Percentiles rank a stretch among this genome's conserved stretches.
Evolutionary conservation across 345 rosid genomes (phyloP).

Genomic region (Firmiana major): DNA sequence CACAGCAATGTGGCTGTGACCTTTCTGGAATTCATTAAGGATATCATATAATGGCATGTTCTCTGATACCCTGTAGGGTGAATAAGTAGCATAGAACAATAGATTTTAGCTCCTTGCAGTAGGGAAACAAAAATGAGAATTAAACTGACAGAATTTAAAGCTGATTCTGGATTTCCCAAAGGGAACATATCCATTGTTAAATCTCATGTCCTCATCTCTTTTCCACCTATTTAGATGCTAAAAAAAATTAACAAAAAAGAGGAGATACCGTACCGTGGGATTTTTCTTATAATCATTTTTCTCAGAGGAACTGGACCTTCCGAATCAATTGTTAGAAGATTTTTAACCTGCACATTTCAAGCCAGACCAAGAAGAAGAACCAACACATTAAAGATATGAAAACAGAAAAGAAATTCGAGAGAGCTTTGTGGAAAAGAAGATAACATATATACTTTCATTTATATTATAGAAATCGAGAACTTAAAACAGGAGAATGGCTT

Average conservation of each 20-base stretch:
- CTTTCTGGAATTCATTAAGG: conserved; percentile 92
- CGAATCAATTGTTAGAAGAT: conserved; percentile 78
- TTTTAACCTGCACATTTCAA: conserved; percentile 60
- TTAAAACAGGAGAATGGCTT: not conserved
- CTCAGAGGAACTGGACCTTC: conserved; percentile 67
- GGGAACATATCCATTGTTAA: not conserved
- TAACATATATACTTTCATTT: not conserved
- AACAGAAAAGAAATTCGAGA: not conserved
- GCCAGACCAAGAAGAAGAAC: conserved; percentile 4
- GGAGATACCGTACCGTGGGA: conserved; percentile 55
- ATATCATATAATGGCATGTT: conserved; percentile 88
- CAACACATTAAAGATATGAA: not conserved
- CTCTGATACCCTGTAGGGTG: conserved; percentile 62
- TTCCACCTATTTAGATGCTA: not conserved
- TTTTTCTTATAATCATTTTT: conserved; percentile 83
- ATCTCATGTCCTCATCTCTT: not conserved
- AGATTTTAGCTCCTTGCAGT: not conserved
- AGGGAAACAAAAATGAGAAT: not conserved
- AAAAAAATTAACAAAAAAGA: not conserved
- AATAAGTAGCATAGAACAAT: conserved; percentile 13
- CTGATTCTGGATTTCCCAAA: not conserved
- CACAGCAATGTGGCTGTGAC: conserved; percentile 95
- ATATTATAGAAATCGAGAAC: not conserved
- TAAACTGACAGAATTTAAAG: not conserved
- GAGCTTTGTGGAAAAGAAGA: not conserved